phyloP scores from a whole-genome alignment of 352 stramenopile species.

The Globisporangium cederbergense region DNA sequence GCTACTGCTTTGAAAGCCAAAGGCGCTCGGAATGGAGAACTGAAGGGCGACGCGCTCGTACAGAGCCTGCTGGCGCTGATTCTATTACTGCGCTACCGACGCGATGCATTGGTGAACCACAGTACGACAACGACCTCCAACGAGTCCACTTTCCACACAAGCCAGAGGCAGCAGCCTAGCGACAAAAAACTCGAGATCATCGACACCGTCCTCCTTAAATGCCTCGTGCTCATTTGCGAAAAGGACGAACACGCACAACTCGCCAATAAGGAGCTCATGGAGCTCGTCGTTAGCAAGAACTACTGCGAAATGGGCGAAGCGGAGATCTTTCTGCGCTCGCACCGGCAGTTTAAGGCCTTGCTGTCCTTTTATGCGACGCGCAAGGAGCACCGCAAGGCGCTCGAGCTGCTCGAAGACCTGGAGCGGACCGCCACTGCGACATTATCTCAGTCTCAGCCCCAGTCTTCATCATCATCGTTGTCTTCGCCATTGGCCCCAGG shows the following conservation, averaged over 20 bases:
- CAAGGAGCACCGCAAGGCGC: slow-evolving; percentile 71
- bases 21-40: slow-evolving; percentile 7
- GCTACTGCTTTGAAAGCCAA: slow-evolving; percentile 14
- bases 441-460: neutral
- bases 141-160: neutral
- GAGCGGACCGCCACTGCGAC: slow-evolving; percentile 36
- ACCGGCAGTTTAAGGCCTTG: slow-evolving; percentile 54
- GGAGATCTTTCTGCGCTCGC: slow-evolving; percentile 74
- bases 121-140: neutral
- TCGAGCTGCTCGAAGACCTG: slow-evolving; percentile 79
- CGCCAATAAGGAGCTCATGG: slow-evolving; percentile 44
- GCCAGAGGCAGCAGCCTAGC: neutral
- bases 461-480: slow-evolving; percentile 4
- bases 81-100: slow-evolving; percentile 42
- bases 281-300: slow-evolving; percentile 51
- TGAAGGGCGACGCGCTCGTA: slow-evolving; percentile 51
- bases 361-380: slow-evolving; percentile 68
- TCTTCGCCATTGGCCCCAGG: neutral
- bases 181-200: slow-evolving; percentile 42
- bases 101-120: slow-evolving; percentile 24
- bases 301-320: slow-evolving; percentile 70
- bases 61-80: slow-evolving; percentile 52
- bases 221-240: slow-evolving; percentile 64
- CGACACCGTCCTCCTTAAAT: slow-evolving; percentile 82
- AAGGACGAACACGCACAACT: slow-evolving; percentile 30